phyloP scores from a whole-genome alignment of 2,329 filamentous ascomycete genomes.

The Claviceps citrina region DNA sequence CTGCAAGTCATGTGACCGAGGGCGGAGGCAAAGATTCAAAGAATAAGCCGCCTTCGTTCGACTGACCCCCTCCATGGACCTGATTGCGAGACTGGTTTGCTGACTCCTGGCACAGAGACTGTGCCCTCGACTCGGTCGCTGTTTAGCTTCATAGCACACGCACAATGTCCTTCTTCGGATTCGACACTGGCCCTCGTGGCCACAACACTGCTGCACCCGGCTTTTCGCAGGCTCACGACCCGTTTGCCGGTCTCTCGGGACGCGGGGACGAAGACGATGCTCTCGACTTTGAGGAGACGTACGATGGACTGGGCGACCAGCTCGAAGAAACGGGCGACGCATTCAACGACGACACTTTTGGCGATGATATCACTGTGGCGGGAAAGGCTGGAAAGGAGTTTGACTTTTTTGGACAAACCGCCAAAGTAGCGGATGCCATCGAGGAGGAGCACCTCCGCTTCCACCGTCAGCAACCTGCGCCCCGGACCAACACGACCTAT shows the following conservation, averaged over 20 bases:
- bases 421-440: constrained; percentile 70
- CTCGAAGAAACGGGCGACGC: constrained; percentile 85
- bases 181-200: constrained; percentile 46
- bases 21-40: not conserved
- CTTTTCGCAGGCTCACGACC: constrained; percentile 71
- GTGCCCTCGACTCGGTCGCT: not conserved
- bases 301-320: constrained; percentile 82
- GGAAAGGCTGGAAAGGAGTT: constrained; percentile 74
- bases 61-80: too few relatives aligned
- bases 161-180: constrained; percentile 83
- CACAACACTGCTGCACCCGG: constrained; percentile 58
- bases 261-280: constrained; percentile 43
- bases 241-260: constrained; percentile 68
- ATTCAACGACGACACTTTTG: constrained; percentile 96
- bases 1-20: not conserved
- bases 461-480: constrained; percentile 52
- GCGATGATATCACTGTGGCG: constrained; percentile 21
- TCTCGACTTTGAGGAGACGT: constrained; percentile 86
- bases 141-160: not conserved
- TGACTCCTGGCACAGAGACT: not conserved
- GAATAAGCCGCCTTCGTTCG: not conserved
- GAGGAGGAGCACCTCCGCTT: constrained; percentile 83
- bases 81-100: not conserved
- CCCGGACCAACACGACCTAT: constrained; percentile 18
- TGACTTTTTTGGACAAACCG: constrained; percentile 90